phyloP scores from a whole-genome alignment of 148 eudicot species.

The Vaccinium macrocarpon region DNA sequence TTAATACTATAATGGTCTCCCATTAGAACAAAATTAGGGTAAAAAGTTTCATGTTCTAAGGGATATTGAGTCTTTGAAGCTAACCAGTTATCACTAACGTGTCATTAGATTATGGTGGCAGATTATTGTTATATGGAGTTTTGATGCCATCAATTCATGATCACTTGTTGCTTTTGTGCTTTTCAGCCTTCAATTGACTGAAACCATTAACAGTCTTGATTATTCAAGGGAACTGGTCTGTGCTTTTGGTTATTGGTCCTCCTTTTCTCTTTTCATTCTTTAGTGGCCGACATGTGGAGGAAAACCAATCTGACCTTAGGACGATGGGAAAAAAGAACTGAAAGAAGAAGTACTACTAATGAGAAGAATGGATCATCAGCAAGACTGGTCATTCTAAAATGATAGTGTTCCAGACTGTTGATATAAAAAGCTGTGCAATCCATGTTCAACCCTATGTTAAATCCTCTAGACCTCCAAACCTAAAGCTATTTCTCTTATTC shows the following conservation, averaged over 20 bases:
- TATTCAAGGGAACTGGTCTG: background rate
- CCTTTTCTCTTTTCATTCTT: background rate
- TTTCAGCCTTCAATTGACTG: background rate
- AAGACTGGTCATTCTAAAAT: background rate
- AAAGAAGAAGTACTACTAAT: background rate
- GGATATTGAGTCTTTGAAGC: background rate
- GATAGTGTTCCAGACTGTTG: background rate
- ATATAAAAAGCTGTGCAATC: background rate
- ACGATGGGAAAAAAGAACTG: background rate
- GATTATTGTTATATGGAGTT: background rate
- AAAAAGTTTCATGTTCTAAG: background rate
- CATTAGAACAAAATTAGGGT: background rate
- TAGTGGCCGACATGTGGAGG: background rate
- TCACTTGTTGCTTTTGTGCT: background rate
- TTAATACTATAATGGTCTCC: background rate
- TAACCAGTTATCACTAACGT: background rate
- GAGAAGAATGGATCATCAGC: background rate
- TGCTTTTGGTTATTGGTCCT: background rate
- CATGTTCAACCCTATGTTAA: background rate
- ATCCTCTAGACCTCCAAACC: background rate
- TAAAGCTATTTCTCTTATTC: constrained; percentile 2
- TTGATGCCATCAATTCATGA: background rate
- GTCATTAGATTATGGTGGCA: background rate
- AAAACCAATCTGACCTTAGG: background rate
- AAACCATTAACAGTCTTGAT: background rate